Evolutionary conservation across 441 rosid genomes (phyloP).

Genomic region (Manihot esculenta): DNA sequence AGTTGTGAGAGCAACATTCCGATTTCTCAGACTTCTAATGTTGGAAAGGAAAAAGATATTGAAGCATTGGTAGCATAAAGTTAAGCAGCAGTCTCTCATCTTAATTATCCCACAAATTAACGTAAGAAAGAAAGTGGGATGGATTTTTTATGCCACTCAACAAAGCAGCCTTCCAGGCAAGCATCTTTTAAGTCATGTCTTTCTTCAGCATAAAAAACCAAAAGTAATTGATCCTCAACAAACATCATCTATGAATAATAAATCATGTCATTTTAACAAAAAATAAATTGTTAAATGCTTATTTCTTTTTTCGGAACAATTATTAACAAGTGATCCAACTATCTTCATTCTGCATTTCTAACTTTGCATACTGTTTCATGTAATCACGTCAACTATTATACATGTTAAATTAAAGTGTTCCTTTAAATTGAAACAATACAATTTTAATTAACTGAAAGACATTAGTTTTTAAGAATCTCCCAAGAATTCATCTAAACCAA

Average conservation of each 20-base stretch:
- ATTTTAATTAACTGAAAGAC: background rate
- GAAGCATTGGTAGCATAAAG: background rate
- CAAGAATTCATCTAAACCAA: background rate
- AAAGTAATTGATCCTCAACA: background rate
- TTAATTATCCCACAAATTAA: background rate
- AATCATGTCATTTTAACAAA: background rate
- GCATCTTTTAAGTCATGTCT: background rate
- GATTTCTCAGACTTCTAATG: conserved; percentile 3
- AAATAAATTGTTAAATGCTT: background rate
- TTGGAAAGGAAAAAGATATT: background rate
- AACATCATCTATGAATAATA: background rate
- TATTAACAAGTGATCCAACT: background rate
- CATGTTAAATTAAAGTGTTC: background rate
- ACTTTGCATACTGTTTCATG: background rate
- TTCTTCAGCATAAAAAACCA: background rate
- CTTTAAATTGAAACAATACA: background rate
- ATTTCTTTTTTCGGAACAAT: background rate
- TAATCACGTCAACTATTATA: background rate
- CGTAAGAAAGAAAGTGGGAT: background rate
- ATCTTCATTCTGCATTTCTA: background rate
- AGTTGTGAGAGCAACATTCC: background rate
- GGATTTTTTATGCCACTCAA: background rate
- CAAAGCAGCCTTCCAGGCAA: background rate
- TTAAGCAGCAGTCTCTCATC: background rate
- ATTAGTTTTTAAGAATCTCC: background rate